Conservation (phyloP, 768 basidiomycete genomes). For the Mycena indigotica region DNA sequence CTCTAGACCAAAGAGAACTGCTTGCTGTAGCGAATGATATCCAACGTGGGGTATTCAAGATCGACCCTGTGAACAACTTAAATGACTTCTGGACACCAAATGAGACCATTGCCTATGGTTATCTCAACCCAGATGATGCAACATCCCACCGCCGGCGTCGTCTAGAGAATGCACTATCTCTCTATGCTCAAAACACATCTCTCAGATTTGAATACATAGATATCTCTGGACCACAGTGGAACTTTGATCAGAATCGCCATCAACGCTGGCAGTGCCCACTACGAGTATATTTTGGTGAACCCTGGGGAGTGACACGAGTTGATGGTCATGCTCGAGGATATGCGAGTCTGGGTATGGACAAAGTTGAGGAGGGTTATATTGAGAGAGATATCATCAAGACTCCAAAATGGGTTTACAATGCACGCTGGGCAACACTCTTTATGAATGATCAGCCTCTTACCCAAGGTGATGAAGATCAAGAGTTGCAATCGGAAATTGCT, state of each 20-base stretch:
- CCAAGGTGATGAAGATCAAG: background rate
- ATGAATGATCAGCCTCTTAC: background rate
- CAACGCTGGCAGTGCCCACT: background rate
- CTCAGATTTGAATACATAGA: background rate
- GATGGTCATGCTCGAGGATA: background rate
- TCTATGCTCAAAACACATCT: background rate
- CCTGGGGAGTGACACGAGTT: background rate
- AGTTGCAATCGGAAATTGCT: background rate
- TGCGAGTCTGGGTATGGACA: background rate
- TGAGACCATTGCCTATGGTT: background rate
- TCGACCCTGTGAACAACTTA: no score
- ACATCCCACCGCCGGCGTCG: background rate
- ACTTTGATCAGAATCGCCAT: background rate
- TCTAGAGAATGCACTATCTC: background rate
- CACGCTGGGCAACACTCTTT: background rate
- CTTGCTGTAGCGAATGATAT: no score
- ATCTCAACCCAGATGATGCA: background rate
- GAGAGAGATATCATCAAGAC: no score
- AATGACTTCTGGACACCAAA: background rate
- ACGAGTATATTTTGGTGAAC: background rate
- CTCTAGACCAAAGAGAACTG: no score
- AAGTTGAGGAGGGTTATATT: background rate
- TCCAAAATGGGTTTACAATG: background rate
- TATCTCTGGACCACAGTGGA: background rate
- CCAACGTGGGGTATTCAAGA: no score